phyloP scores from a whole-genome alignment of 1,139 yeast genomes.

The Nakaseomyces uthaithaninus region DNA sequence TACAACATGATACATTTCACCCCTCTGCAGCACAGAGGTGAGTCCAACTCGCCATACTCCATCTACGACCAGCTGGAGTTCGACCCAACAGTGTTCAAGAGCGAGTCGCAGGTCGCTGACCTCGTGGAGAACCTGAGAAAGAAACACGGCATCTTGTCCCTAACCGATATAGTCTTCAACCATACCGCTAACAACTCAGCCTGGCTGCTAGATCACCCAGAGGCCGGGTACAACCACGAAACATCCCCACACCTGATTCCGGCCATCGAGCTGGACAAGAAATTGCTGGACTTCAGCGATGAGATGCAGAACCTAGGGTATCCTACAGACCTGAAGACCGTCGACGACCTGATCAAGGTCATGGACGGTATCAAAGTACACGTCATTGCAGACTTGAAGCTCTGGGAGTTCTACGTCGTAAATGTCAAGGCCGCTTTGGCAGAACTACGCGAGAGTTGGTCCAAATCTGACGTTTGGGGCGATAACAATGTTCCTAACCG shows the following conservation, averaged over 20 bases:
- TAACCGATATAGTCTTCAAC: constrained; percentile 90
- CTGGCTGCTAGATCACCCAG: constrained; percentile 84
- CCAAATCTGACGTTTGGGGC: constrained; percentile 10
- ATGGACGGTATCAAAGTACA: constrained; percentile 60
- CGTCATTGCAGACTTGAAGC: constrained; percentile 55
- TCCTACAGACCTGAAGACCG: constrained; percentile 45
- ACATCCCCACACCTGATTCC: constrained; percentile 85
- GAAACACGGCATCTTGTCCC: constrained; percentile 55
- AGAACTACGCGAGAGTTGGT: constrained; percentile 23
- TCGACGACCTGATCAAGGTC: constrained; percentile 49
- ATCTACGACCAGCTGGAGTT: constrained; percentile 76
- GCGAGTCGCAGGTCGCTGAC: constrained; percentile 39
- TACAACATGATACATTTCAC: constrained; percentile 96
- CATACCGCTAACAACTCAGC: constrained; percentile 87
- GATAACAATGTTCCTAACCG: constrained; percentile 22
- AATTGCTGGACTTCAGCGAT: constrained; percentile 55
- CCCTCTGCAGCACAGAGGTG: constrained; percentile 84
- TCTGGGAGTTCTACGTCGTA: constrained; percentile 86
- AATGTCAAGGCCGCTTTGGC: constrained; percentile 39
- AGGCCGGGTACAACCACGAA: constrained; percentile 73
- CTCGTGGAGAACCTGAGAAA: constrained; percentile 45
- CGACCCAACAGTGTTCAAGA: constrained; percentile 57
- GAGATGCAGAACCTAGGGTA: constrained; percentile 47
- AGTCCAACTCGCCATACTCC: constrained; percentile 85
- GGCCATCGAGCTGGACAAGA: constrained; percentile 76